Evolutionary conservation across 257 asterid genomes (phyloP), one percentile per base, ranked within the genome.

Genomic region (Penstemon barbatus): DNA sequence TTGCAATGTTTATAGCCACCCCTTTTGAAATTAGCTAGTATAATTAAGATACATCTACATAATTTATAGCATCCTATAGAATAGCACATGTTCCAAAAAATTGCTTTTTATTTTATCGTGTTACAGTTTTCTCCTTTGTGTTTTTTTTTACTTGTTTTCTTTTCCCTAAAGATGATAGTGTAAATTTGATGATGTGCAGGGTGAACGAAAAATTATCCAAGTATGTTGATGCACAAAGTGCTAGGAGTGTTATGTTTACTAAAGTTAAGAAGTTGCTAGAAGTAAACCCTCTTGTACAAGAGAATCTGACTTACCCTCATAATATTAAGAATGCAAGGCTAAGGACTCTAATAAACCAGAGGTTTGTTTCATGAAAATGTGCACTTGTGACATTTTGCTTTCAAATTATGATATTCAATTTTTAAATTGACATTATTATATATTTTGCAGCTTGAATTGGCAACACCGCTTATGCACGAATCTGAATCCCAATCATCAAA

Each of bases 391-490:
- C 44, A 50, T 18, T 36, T 51, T 52, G 58, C 2, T 60, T 66
- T 41, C 42, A 48, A 37, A 40, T 70, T 69, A 42, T 25, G 53
- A 61, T 57, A 45, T 64, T 57, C n/a, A 10, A 48, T 44, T 61
- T 60, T 15, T 33, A 25, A 42, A 25, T 48, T 57, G 18, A 15
- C 0, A 10, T 63, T 38, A 53, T 37, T 18, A 61, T 67, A 40
- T 55, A 45, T 12, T 43, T 73, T 74, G 72, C 81, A 86, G 89
- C 73, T 79, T 86, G 78, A 86, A 86, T 65, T 86, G 91, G 91
- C 91, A 86, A 71, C 89, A 86, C 72, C 91, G 81, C 82, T 81
- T 83, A 53, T 86, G 91, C 73, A 83, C 83, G 79, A 74, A 49
- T 56, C 91, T 89, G 1, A 85, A 79, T 72, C 75, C 87, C 55